A percentile compares a stretch with the other conserved stretches of the same genome.
Conservation (phyloP, 1,139 yeast genomes). For the Saccharomycopsis crataegensis region DNA sequence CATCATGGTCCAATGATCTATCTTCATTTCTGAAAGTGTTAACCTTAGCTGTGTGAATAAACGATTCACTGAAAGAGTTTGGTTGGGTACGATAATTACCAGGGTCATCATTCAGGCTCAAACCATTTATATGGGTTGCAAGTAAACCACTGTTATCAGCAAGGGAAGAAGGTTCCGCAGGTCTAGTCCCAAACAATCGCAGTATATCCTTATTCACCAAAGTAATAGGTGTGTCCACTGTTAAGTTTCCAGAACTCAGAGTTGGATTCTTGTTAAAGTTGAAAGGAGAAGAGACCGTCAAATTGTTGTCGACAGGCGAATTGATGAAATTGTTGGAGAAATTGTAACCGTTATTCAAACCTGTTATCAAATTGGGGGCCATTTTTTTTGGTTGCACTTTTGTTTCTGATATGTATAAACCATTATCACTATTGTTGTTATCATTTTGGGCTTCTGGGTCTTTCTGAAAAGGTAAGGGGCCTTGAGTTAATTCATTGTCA, state of each 20-base stretch:
- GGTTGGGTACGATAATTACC: conserved; percentile 16
- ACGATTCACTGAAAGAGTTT: conserved; percentile 16
- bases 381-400: conserved; percentile 25
- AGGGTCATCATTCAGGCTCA: no score
- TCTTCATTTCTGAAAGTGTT: neutral
- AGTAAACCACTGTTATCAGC: no score
- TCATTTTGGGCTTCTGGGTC: conserved; percentile 33
- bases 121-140: no score
- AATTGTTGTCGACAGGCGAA: conserved; percentile 12
- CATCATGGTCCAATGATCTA: neutral
- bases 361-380: conserved; percentile 18
- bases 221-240: no score
- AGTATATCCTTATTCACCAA: no score
- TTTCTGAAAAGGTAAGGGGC: neutral
- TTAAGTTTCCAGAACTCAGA: no score
- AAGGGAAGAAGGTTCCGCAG: no score
- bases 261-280: neutral
- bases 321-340: conserved; percentile 18
- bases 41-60: neutral
- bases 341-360: conserved; percentile 17
- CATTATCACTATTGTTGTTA: conserved; percentile 54
- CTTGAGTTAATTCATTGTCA: conserved; percentile 27
- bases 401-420: no score
- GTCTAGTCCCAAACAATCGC: no score
- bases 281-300: neutral